Percentiles rank a stretch among this genome's conserved stretches.
phyloP scores from a whole-genome alignment of 345 rosid species.

The Nephelium lappaceum region DNA sequence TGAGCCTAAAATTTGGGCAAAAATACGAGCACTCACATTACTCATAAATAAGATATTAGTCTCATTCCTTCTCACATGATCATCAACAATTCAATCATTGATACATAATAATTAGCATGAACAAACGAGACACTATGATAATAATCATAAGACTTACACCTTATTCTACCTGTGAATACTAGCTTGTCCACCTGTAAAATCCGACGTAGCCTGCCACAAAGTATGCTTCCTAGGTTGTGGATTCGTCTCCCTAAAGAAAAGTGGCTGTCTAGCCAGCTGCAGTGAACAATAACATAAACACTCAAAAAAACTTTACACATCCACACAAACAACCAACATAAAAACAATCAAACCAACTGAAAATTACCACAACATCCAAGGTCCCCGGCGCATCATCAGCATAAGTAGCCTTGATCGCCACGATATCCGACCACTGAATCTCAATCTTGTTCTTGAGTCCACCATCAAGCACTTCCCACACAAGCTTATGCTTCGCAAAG shows the following conservation, averaged over 20 bases:
- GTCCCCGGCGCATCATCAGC: conserved; percentile 49
- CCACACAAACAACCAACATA: background rate
- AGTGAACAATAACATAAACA: conserved; percentile 14
- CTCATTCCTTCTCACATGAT: background rate
- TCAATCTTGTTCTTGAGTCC: conserved; percentile 78
- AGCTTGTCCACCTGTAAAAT: conserved; percentile 73
- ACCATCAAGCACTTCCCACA: conserved; percentile 86
- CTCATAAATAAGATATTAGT: background rate
- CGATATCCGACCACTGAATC: conserved; percentile 79
- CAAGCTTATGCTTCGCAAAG: conserved; percentile 77
- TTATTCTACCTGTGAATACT: conserved; percentile 55
- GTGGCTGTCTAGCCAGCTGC: conserved; percentile 78
- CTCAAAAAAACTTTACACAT: background rate
- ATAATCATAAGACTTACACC: background rate
- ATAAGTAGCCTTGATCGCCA: conserved; percentile 61
- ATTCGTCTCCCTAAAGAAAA: conserved; percentile 74
- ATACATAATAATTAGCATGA: background rate
- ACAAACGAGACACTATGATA: background rate
- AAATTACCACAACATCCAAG: conserved; percentile 61
- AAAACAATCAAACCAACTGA: background rate
- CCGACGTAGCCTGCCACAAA: conserved; percentile 74
- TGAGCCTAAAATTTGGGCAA: background rate
- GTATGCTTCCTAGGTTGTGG: conserved; percentile 84
- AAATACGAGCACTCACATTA: background rate
- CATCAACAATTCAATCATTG: background rate